Percentiles rank a stretch among this genome's conserved stretches.
Evolutionary conservation across 768 basidiomycete species (phyloP).

Genomic region (Pleurotus pulmonarius): DNA sequence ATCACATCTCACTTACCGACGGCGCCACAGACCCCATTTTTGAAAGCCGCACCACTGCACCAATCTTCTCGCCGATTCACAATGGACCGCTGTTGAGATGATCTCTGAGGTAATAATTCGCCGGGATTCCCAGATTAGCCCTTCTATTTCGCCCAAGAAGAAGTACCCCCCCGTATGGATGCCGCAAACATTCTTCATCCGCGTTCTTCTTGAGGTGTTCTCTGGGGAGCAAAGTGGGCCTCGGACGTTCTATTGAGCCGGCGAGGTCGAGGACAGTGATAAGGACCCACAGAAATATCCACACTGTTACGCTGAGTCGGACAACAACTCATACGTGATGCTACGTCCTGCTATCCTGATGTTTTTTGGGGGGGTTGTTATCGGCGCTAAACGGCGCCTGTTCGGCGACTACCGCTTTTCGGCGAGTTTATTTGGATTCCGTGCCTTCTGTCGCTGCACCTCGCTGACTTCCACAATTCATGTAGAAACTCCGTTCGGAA

Average conservation of each 20-base stretch:
- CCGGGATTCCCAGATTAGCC: not conserved
- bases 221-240: not conserved
- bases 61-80: too few relatives aligned
- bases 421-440: too few relatives aligned
- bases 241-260: not conserved
- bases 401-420: not conserved
- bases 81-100: too few relatives aligned
- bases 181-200: not conserved
- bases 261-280: not conserved
- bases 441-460: not conserved
- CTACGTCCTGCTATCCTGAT: not conserved
- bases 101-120: slow-evolving; percentile 4
- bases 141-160: not conserved
- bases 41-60: too few relatives aligned
- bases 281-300: not conserved
- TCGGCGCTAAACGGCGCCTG: not conserved
- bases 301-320: not conserved
- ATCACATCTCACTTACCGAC: too few relatives aligned
- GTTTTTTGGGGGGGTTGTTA: not conserved
- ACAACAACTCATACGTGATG: not conserved
- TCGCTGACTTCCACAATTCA: not conserved
- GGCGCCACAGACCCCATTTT: too few relatives aligned
- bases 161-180: not conserved
- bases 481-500: not conserved
- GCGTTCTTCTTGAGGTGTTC: not conserved